These are phyloP conservation scores for Malus sieversii DNA, from an alignment of 306 rosid species.

Conservation along the genomic window DNA sequence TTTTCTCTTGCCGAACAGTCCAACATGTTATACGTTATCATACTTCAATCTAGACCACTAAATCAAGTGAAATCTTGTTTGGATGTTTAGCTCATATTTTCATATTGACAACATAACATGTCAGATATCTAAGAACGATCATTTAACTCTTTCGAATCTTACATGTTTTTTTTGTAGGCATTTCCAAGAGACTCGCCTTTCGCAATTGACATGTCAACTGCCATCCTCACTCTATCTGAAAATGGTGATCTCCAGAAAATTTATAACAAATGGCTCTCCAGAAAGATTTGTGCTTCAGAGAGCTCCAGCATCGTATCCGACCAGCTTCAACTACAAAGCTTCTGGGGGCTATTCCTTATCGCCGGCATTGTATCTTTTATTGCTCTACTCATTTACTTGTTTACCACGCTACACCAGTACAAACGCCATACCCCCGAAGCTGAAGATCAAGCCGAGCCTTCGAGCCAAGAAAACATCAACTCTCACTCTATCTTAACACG, in stretches of 20 bases:
- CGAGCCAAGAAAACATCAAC: background rate
- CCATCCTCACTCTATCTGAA: constrained; percentile 37
- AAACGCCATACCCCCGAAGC: constrained; percentile 8
- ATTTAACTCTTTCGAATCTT: background rate
- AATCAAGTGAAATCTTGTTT: background rate
- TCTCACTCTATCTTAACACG: background rate
- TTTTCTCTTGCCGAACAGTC: background rate
- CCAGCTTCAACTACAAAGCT: constrained; percentile 32
- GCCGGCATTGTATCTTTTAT: constrained; percentile 18
- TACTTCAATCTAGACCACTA: background rate
- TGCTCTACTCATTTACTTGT: constrained; percentile 19
- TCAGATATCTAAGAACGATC: background rate
- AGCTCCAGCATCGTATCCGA: constrained; percentile 3
- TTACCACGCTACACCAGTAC: constrained; percentile 17
- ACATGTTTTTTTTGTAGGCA: constrained; percentile 18
- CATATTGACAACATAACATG: background rate
- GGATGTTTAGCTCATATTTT: background rate
- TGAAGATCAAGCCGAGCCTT: background rate
- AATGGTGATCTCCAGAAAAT: constrained; percentile 34
- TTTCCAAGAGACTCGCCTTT: constrained; percentile 47
- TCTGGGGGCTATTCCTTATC: constrained; percentile 37
- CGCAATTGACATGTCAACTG: constrained; percentile 39
- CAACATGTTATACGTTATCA: background rate
- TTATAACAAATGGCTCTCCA: constrained; percentile 37
- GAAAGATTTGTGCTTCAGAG: constrained; percentile 18